Evolutionary conservation across 495 filamentous ascomycete species (phyloP), one percentile per base, ranked within the genome.

Genomic region (Tirmania nivea): DNA sequence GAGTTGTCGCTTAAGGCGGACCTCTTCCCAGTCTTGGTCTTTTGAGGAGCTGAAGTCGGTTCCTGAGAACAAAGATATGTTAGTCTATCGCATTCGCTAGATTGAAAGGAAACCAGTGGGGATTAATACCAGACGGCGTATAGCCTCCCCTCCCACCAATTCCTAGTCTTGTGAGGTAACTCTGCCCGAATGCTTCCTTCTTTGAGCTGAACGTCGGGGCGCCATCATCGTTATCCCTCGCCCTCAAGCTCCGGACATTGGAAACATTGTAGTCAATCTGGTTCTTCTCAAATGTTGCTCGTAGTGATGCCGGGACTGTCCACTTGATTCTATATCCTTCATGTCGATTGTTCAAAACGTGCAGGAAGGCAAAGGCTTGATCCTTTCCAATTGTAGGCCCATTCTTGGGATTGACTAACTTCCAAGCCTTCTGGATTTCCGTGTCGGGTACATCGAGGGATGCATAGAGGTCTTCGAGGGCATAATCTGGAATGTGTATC

Each of bases 151-250:
- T 83, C 59, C 86, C 85, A 34, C 83, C 84, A 51, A 85, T 76
- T 17, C 90, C 90, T 37, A 97, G 70, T 31, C 90, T 81, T 57
- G 80, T 84, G 48, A 97, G 78, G 69, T 97, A 97, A 45, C 90
- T 84, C 67, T 96, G 89, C 52, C 90, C 90, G 66, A 97, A 97
- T 66, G 89, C 93, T 58, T 86, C 79, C 68, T 96, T 97, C 59
- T 65, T 64, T 36, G 62, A 63, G 12, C 61, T 59, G 35, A 62
- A 59, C 16, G 62, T 65, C 8, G 56, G 51, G n/a, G 31, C 17
- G 5, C 61, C 56, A 14, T 57, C 51, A 12, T 50, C 48, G 48
- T 50, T 31, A 21, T 50, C n/a, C 48, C n/a, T 50, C n/a, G 48
- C n/a, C 20, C n/a, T 31, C 21, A 20, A 20, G 7, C 48, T 31